phyloP scores from a whole-genome alignment of 768 basidiomycete genomes.

The Cyathus striatus region DNA sequence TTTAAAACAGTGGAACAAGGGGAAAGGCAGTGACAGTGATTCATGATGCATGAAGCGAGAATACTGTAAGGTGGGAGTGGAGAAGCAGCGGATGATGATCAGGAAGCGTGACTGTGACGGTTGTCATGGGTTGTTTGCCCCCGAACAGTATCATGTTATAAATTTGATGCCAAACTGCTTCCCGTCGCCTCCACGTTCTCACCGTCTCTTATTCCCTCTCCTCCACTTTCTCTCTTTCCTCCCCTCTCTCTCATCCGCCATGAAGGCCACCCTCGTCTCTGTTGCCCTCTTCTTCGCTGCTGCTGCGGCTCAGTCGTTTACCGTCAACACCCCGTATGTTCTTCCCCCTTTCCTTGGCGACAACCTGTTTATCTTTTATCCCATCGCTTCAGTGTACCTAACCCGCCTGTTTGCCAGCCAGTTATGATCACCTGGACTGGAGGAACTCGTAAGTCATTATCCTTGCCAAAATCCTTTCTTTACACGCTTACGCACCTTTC shows the following conservation, averaged over 20 bases:
- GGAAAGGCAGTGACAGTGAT: background rate
- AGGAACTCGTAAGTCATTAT: conserved; percentile 41
- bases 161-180: conserved; percentile 17
- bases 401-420: conserved; percentile 54
- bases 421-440: conserved; percentile 48
- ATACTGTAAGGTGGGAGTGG: no score
- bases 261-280: conserved; percentile 43
- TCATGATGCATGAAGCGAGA: background rate
- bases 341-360: background rate
- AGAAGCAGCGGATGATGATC: no score
- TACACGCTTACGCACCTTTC: conserved; percentile 6
- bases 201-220: conserved; percentile 13
- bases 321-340: conserved; percentile 72
- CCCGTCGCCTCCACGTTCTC: conserved; percentile 13
- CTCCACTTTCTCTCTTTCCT: conserved; percentile 18
- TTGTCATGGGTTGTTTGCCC: conserved; percentile 16
- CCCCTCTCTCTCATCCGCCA: conserved; percentile 25
- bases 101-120: no score
- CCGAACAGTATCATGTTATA: conserved; percentile 15
- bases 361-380: conserved; percentile 4
- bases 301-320: conserved; percentile 41
- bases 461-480: background rate
- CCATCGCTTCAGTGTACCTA: conserved; percentile 27
- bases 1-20: no score
- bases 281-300: conserved; percentile 34